These are phyloP conservation scores for Fraxinus baroniana DNA, from an alignment of 305 asterid genomes.

Conservation along the genomic window DNA sequence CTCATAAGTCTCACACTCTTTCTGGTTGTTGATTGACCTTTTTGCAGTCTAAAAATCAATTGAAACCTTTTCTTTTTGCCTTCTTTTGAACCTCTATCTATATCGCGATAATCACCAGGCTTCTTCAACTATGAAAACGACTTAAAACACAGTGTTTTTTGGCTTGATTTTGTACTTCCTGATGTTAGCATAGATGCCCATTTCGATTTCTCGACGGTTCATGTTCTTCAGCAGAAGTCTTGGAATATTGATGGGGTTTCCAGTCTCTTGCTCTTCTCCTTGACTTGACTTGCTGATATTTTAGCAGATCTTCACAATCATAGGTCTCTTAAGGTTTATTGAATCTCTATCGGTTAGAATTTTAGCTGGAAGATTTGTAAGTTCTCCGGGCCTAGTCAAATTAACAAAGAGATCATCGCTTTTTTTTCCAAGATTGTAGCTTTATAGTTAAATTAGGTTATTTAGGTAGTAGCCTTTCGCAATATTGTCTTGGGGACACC, in stretches of 20 bases:
- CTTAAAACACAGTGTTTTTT: constrained; percentile 9
- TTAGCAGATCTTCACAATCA: constrained; percentile 31
- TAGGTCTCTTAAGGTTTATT: constrained; percentile 16
- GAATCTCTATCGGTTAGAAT: background rate
- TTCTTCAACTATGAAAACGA: constrained; percentile 17
- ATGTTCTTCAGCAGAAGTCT: constrained; percentile 9
- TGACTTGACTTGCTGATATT: constrained; percentile 11
- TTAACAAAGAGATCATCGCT: constrained; percentile 11
- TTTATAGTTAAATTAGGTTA: constrained; percentile 14
- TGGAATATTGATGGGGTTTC: constrained; percentile 15
- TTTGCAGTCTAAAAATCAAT: background rate
- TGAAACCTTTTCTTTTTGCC: constrained; percentile 17
- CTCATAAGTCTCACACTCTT: background rate
- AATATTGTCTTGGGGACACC: constrained; percentile 23
- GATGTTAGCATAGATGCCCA: constrained; percentile 25
- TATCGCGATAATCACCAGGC: constrained; percentile 20
- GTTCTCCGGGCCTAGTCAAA: constrained; percentile 28
- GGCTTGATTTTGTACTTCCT: background rate
- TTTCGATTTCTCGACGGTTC: constrained; percentile 23
- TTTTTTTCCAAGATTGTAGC: constrained; percentile 8
- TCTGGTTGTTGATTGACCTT: background rate
- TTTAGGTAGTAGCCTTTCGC: constrained; percentile 19
- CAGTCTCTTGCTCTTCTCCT: constrained; percentile 18
- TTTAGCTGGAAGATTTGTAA: constrained; percentile 2
- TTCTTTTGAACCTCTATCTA: constrained; percentile 5